Base-by-base conservation (phyloP, 352 stramenopile species). In the Elongisporangium senticosum region DNA sequence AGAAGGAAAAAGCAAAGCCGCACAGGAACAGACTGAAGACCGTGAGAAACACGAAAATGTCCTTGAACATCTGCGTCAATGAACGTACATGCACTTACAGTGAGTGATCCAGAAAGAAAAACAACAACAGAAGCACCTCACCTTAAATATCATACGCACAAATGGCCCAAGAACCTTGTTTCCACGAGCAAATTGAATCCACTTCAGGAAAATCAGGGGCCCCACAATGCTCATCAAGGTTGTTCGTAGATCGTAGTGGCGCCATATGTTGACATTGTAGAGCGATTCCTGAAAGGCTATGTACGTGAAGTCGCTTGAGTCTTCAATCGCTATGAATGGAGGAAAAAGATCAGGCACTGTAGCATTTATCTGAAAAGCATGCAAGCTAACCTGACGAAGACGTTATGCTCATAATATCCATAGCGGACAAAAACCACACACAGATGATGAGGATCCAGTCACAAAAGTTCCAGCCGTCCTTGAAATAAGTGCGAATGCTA, bases 121-220 rank as follows among this genome's bases (percentile, higher is more conserved):
- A 53, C n/a, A 47, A 6, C 17, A 24, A 54, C 13, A 49, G 11
- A 40, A 17, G 39, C 43, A 19, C 0, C 47, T 17, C 49, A 90
- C 83, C 74, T 91, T 90, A 58, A 84, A 88, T 53, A 93, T 90
- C 83, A 93, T 93, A 13, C 81, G 83, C 53, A 91, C 83, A 63
- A 93, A 93, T 4, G 81, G 83, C 0, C 83, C 83, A 10, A 93
- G 67, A 6, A 67, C 71, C 49, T 73, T 62, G 26, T 83, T 91
- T 21, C 82, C 82, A 51, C 84, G 75, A 8, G 79, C 80, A 62
- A 91, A 91, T 55, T 87, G 81, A 56, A 93, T 87, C 79, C 83
- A 93, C 8, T 83, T 83, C 43, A 93, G 72, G 56, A 90, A 91
- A 17, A 93, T 84, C 57, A 89, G 78, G 10, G 79, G 81, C 0